Conservation (phyloP, 768 basidiomycete species). For the Serendipita indica region DNA sequence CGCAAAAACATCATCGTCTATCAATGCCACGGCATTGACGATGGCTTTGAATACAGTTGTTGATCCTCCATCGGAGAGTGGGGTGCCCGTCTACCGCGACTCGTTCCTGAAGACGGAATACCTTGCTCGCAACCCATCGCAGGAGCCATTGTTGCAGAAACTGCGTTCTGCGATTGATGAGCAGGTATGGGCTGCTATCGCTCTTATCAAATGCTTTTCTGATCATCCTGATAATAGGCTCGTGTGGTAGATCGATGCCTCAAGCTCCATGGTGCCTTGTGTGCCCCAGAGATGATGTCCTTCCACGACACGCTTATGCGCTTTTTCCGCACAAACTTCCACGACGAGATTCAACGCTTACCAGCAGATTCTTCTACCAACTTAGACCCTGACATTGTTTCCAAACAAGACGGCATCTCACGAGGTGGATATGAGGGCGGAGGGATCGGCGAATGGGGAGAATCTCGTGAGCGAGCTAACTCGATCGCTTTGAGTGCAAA, state of each 20-base stretch:
- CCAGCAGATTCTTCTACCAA: constrained; percentile 43
- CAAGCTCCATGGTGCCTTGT: constrained; percentile 65
- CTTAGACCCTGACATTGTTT: constrained; percentile 13
- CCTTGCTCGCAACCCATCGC: constrained; percentile 48
- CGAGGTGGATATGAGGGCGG: constrained; percentile 22
- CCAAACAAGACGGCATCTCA: constrained; percentile 27
- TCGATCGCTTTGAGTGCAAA: constrained; percentile 28
- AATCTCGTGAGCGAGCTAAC: neutral
- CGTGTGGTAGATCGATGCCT: constrained; percentile 73
- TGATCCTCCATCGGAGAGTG: constrained; percentile 65
- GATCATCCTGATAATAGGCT: constrained; percentile 31
- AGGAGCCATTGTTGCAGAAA: constrained; percentile 55
- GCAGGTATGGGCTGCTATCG: constrained; percentile 38
- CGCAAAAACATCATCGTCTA: constrained; percentile 55
- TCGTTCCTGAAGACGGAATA: constrained; percentile 64
- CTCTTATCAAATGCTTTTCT: constrained; percentile 5
- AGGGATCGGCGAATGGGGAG: neutral
- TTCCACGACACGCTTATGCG: constrained; percentile 85
- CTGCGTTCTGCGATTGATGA: constrained; percentile 64
- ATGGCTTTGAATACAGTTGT: constrained; percentile 81
- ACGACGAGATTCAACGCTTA: constrained; percentile 64
- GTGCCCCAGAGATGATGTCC: constrained; percentile 73
- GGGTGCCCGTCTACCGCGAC: constrained; percentile 61
- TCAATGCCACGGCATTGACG: constrained; percentile 43
- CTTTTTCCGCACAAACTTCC: constrained; percentile 73